A percentile compares a stretch with the other conserved stretches of the same genome.
Evolutionary conservation across 1,284 basidiomycete species (phyloP).

Genomic region (Ustilago curta): DNA sequence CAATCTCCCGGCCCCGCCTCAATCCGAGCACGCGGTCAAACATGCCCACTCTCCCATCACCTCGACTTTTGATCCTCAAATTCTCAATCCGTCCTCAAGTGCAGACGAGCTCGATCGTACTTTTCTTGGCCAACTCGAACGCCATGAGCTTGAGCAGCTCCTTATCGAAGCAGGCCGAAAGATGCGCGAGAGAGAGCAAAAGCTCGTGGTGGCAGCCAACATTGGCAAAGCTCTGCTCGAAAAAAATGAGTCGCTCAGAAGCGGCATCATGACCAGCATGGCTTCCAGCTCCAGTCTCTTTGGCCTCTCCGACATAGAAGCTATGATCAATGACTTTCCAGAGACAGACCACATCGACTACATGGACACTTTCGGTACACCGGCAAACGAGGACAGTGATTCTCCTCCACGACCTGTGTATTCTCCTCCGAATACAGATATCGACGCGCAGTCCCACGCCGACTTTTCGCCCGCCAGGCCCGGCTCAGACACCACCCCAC

Average conservation of each 20-base stretch:
- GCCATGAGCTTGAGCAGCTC: conserved; percentile 58
- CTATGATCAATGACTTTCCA: conserved; percentile 30
- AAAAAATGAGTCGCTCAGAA: conserved; percentile 59
- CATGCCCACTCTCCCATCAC: background rate
- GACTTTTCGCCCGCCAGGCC: conserved; percentile 20
- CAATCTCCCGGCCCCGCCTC: conserved; percentile 1
- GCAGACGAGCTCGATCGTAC: conserved; percentile 36
- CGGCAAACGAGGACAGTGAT: too few species aligned
- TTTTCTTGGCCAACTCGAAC: conserved; percentile 49
- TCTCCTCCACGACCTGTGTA: conserved; percentile 22
- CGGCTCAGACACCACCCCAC: conserved; percentile 30
- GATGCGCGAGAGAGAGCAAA: conserved; percentile 59
- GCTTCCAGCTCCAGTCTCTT: conserved; percentile 41
- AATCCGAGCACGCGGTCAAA: too few species aligned
- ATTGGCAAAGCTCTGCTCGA: conserved; percentile 64
- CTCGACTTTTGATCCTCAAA: background rate
- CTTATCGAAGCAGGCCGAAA: conserved; percentile 58
- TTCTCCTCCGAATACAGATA: conserved; percentile 56
- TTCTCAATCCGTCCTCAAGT: conserved; percentile 16
- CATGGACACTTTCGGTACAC: background rate
- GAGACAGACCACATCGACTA: background rate
- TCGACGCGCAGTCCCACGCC: conserved; percentile 26
- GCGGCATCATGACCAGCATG: conserved; percentile 52
- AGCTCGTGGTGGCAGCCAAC: conserved; percentile 60
- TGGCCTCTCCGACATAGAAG: conserved; percentile 34